Conservation (phyloP, 1,284 basidiomycete species). For the Neotropicomus parvogracilis region DNA sequence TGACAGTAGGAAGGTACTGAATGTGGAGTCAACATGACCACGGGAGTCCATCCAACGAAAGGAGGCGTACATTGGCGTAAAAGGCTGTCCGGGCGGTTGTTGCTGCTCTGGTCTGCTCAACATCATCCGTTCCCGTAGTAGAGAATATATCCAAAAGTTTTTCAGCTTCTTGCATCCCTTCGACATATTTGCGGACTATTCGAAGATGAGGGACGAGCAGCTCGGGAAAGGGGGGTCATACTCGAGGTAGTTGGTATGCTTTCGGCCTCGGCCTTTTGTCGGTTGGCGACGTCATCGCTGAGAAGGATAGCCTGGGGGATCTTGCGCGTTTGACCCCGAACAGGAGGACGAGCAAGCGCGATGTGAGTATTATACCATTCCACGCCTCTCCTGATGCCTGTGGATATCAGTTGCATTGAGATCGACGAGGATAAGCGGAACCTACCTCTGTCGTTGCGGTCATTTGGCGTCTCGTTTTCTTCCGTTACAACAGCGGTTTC, state of each 20-base stretch:
- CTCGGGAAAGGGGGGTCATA: conserved; percentile 25
- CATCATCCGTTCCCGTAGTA: conserved; percentile 54
- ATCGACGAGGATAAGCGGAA: neutral
- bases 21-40: neutral
- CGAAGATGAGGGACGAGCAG: neutral
- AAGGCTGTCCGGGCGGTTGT: conserved; percentile 57
- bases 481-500: conserved; percentile 76
- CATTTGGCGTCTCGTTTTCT: conserved; percentile 80
- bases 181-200: conserved; percentile 78
- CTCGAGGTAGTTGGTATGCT: conserved; percentile 67
- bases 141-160: conserved; percentile 80
- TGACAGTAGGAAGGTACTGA: conserved; percentile 81
- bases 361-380: conserved; percentile 84
- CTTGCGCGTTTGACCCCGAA: conserved; percentile 46
- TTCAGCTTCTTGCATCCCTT: conserved; percentile 60
- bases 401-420: neutral
- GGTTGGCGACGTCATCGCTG: conserved; percentile 88
- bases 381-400: conserved; percentile 82
- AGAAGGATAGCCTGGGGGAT: conserved; percentile 73
- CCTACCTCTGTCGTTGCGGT: conserved; percentile 87
- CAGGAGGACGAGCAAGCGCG: conserved; percentile 46
- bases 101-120: conserved; percentile 57
- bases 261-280: conserved; percentile 69
- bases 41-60: neutral
- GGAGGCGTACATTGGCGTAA: conserved; percentile 67